Base-by-base conservation (phyloP, 2,329 filamentous ascomycete genomes). In the Cyphellophora europaea region DNA sequence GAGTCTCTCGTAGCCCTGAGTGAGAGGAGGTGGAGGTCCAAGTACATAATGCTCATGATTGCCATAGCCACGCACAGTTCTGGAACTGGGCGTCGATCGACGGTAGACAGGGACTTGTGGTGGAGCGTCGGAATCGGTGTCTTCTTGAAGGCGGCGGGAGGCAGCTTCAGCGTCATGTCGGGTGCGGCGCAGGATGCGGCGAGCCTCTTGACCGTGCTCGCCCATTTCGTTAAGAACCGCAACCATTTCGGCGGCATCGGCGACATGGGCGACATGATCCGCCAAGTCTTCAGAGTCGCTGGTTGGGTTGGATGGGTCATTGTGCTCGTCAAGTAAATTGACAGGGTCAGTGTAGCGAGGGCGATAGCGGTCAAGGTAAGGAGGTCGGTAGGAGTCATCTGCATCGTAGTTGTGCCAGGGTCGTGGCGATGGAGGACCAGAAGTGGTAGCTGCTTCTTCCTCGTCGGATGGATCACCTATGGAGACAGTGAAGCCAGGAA, bases 361-460 rank as follows among this genome's bases (percentile, higher is more conserved):
- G 10, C 44, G 45, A 32, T 47, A 47, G 10, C 41, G 38, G 30
- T 48, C 45, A 13, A 43, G 37, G 27, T 44, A 48, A 6, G 39
- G 35, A 11, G 6, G 19, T 17, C 41, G 25, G 10, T 37, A 19
- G n/a, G 41, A 44, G 33, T 44, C 40, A 11, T 35, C 32, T 11
- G n/a, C 13, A 12, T 49, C 46, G 21, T 40, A 34, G 12, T 45
- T 40, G 18, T 44, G 42, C 46, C 46, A 49, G 12, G 44, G 46
- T 19, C 40, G 44, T 10, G 45, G 45, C 19, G 47, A 48, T 14
- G 30, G 31, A 23, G 41, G 40, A 6, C 33, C 19, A 6, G 34
- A 25, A 13, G 10, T 16, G 5, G 8, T 27, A 15, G 19, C 29
- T 12, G 12, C 17, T 11, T 40, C 39, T 30, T 47, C 42, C 17